Evolutionary conservation across 176 grass and related monocot species (phyloP), one percentile per base, ranked within the genome.

Genomic region (Metroxylon sagu): DNA sequence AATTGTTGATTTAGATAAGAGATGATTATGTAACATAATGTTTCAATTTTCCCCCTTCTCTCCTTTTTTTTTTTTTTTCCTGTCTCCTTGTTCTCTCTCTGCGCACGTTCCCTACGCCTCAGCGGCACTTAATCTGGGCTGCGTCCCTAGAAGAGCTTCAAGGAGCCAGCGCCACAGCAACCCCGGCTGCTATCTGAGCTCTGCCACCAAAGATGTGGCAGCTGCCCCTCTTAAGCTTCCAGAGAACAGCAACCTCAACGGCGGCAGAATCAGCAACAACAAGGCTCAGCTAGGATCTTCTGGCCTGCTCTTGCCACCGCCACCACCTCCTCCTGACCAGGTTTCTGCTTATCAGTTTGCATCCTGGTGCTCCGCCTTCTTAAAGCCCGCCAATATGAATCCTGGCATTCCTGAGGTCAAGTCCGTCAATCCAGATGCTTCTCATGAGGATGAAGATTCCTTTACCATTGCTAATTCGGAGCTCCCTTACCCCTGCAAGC

Each of bases 111-210:
- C 35, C 35, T 43, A 23, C 10, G 35, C 8, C 66, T 57, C 72
- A 82, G 79, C 79, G 66, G 72, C 79, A 56, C 67, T 82, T 16
- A 82, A 76, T 71, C 61, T 82, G 21, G 79, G 79, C 28, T 82
- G 79, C n/a, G 35, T 67, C 54, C 73, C 79, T 5, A 82, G 79
- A 82, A 82, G 79, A 58, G 79, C 74, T 49, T 82, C 79, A 1
- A 82, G 74, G 52, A 82, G 79, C 59, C 79, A 82, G 54, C 72
- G 74, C 23, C 70, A 71, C 50, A 76, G 67, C 73, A 82, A 82
- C 53, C 79, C 79, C 1, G 67, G 67, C 5, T 82, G 72, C 51
- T 82, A 82, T 72, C 67, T 82, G 8, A 76, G 61, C 52, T 23
- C 61, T n/a, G 48, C 43, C 16, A 4, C 76, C 4, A 55, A 52